Evolutionary conservation across 2,329 filamentous ascomycete genomes (phyloP).

Genomic region (Mariannaea elegans): DNA sequence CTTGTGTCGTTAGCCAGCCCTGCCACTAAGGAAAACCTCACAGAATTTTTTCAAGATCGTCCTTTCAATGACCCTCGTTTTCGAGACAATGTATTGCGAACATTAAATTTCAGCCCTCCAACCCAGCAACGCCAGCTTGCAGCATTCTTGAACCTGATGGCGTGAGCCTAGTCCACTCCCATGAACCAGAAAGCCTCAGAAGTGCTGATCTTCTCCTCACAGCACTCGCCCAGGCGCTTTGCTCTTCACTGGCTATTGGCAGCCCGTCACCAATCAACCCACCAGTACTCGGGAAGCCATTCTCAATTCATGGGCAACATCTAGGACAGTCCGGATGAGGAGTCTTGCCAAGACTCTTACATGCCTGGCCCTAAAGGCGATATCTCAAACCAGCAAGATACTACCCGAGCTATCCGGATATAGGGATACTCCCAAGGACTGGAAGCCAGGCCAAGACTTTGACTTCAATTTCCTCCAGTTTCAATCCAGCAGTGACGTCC

Average conservation of each 20-base stretch:
- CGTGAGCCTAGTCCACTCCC: conserved; percentile 50
- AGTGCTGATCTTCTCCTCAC: conserved; percentile 18
- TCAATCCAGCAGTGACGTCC: conserved; percentile 50
- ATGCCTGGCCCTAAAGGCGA: conserved; percentile 62
- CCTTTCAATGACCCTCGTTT: conserved; percentile 63
- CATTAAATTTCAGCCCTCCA: conserved; percentile 49
- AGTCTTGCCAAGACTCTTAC: conserved; percentile 64
- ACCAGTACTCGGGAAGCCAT: conserved; percentile 68
- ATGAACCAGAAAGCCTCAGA: background rate
- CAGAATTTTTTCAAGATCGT: conserved; percentile 62
- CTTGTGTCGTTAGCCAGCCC: conserved; percentile 48
- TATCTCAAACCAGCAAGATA: conserved; percentile 63
- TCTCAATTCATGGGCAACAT: conserved; percentile 68
- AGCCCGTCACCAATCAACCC: conserved; percentile 69
- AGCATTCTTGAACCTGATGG: conserved; percentile 50
- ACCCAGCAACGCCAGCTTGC: conserved; percentile 48
- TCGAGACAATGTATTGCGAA: conserved; percentile 56
- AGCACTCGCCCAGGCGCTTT: conserved; percentile 71
- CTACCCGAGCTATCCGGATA: conserved; percentile 67
- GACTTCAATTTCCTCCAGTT: conserved; percentile 71
- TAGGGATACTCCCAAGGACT: conserved; percentile 60
- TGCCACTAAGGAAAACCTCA: conserved; percentile 55
- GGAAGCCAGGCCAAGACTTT: conserved; percentile 60
- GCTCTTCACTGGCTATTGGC: conserved; percentile 73
- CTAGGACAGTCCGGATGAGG: conserved; percentile 64